Conservation (phyloP, 306 rosid species). For the Citrullus mucosospermus region DNA sequence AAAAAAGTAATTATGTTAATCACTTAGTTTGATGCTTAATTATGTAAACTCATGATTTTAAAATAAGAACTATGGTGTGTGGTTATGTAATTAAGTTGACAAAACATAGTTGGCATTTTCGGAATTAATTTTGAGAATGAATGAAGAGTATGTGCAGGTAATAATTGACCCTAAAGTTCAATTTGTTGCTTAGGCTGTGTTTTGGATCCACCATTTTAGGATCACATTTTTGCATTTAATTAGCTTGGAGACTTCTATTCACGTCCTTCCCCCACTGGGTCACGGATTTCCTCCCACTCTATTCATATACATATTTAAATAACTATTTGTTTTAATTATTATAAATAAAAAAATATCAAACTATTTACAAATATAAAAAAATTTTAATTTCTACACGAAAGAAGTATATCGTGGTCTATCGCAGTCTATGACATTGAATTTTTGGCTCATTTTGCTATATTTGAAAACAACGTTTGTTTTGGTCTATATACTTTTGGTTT, state of each 20-base stretch:
- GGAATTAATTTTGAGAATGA: background rate
- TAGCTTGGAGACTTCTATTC: background rate
- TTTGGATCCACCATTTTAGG: conserved; percentile 4
- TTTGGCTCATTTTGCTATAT: too few species aligned
- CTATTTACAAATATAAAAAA: too few species aligned
- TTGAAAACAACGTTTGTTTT: too few species aligned
- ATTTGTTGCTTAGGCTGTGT: background rate
- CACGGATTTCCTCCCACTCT: background rate
- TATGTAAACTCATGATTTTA: background rate
- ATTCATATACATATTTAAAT: too few species aligned
- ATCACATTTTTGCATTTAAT: background rate
- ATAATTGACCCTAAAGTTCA: background rate
- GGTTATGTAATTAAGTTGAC: background rate
- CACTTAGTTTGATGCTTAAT: background rate
- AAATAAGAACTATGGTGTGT: background rate
- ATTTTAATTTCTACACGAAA: too few species aligned
- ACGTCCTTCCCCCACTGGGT: background rate
- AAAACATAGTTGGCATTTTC: background rate
- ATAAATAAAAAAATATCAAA: too few species aligned
- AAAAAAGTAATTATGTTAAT: too few species aligned
- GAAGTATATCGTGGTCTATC: too few species aligned
- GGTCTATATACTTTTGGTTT: too few species aligned
- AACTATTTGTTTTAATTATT: too few species aligned
- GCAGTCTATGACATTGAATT: too few species aligned
- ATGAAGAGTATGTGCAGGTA: background rate